Evolutionary conservation across 768 basidiomycete species (phyloP).

Genomic region (Boletus pseudo-olivaceus): DNA sequence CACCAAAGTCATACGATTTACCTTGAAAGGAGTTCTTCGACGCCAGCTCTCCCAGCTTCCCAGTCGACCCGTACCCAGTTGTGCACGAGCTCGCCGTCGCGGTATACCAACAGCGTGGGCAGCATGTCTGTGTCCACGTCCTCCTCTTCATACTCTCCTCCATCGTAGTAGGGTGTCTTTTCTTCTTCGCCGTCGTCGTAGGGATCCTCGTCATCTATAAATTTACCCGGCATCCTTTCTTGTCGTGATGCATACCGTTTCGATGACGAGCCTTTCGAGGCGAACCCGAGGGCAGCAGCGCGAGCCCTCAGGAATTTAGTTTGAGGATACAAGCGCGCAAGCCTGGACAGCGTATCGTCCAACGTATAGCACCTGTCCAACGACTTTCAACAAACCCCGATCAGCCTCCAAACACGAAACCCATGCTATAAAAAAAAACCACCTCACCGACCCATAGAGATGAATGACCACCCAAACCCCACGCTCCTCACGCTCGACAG

Average conservation of each 20-base stretch:
- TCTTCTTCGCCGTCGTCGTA: conserved; percentile 38
- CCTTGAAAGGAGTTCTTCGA: conserved; percentile 68
- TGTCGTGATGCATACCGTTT: conserved; percentile 8
- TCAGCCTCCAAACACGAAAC: neutral
- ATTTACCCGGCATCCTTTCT: conserved; percentile 23
- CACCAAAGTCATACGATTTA: conserved; percentile 21
- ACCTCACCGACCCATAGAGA: conserved; percentile 73
- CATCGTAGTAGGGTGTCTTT: conserved; percentile 31
- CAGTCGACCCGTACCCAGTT: conserved; percentile 89
- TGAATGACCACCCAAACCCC: conserved; percentile 83
- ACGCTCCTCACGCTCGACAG: conserved; percentile 68
- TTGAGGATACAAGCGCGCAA: conserved; percentile 66
- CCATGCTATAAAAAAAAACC: neutral
- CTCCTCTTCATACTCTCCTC: conserved; percentile 51
- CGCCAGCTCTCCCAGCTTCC: conserved; percentile 67
- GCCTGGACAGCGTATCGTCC: conserved; percentile 61
- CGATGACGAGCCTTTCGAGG: conserved; percentile 35
- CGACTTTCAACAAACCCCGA: conserved; percentile 43
- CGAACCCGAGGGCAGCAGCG: conserved; percentile 75
- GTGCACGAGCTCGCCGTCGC: conserved; percentile 76
- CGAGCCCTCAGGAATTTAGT: conserved; percentile 82
- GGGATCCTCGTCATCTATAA: conserved; percentile 42
- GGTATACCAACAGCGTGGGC: conserved; percentile 76
- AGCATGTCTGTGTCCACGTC: conserved; percentile 76
- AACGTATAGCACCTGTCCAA: conserved; percentile 69